Evolutionary conservation across 805 yeast species (phyloP), one percentile per base, ranked within the genome.

Genomic region (Metschnikowia similis): DNA sequence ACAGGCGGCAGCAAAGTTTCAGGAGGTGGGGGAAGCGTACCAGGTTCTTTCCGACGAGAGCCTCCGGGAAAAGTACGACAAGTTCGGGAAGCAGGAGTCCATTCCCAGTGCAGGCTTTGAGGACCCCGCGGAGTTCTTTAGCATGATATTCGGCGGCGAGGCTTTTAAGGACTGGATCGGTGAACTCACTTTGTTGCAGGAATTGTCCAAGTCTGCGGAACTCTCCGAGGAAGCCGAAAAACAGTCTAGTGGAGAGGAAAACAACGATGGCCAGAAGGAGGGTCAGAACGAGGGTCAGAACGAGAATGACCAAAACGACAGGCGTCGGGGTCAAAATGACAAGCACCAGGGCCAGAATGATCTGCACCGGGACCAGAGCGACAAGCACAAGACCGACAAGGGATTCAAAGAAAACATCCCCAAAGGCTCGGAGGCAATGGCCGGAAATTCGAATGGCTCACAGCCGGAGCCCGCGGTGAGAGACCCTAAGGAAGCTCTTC

Each of bases 61-160:
- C 9, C 71, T 85, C 49, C 74, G 94, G 57, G 71, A 77, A 8
- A 81, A 83, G 53, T 87, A 87, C 63, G 92, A 87, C 61, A 84
- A 83, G 65, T 83, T 69, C 57, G 95, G 95, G 45, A 84, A 82
- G 60, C 88, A 85, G 50, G 83, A 81, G 54, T 84, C 86, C 13
- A 80, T 84, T 30, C 86, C 87, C 1, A 74, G 72, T 45, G 87
- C 84, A 54, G 89, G 89, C 4, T 84, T 84, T 59, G 89, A 83
- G 57, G 92, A 86, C 64, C 67, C 67, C 4, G 51, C 80, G 38
- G 89, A 84, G 61, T 82, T 83, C 58, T 85, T 84, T 63, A 75
- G 84, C 4, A 77, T 77, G 71, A 84, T 85, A 51, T 84, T 90
- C 67, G 97, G 97, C 41, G 97, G 97, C 44, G 96, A 87, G 49